Evolutionary conservation across 1,139 yeast genomes (phyloP), one percentile per base, ranked within the genome.

Genomic region (Hyphopichia wangnamkhiaoensis): DNA sequence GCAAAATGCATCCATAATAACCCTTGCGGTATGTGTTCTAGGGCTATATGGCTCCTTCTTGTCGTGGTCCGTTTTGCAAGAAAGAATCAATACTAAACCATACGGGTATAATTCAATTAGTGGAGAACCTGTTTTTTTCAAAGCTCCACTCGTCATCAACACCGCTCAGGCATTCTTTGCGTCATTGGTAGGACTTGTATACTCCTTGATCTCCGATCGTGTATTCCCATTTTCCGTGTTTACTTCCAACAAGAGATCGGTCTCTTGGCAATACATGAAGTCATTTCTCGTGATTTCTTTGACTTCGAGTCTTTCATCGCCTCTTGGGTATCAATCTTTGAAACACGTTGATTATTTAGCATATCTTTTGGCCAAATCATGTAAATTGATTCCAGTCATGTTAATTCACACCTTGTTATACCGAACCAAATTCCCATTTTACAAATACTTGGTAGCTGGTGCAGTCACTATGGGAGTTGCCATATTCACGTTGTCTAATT

Each of bases 341-440:
- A 72, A 76, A 38, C 89, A 93, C 56, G 94, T 93, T 33, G 96
- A 89, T 58, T 93, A 88, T 57, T 70, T 93, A 55, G 85, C 95
- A 0, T 84, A 80, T 52, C 74, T 93, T 49, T 73, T 93, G 45
- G 96, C 97, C 29, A 93, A 93, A 59, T 85, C 96, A 37, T 93
- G 98, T 59, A 93, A 93, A 56, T 74, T 93, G 58, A 80, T 93
- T 25, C 99, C 99, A 0, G 95, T 91, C 18, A 83, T 93, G 85
- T 60, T 87, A 26, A 84, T 93, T 2, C 97, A 90, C 54, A 65
- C 84, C 45, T 51, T 82, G n/a, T 57, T 87, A 18, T 93, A 90
- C 63, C 74, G 84, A 30, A 80, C 88, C 5, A 68, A 65, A 41
- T 93, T 88, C 59, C 93, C 96, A 0, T 40, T 65, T 6, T 82